Evolutionary conservation across 352 stramenopile species (phyloP), one percentile per base, ranked within the genome.

Genomic region (Globisporangium cederbergense): DNA sequence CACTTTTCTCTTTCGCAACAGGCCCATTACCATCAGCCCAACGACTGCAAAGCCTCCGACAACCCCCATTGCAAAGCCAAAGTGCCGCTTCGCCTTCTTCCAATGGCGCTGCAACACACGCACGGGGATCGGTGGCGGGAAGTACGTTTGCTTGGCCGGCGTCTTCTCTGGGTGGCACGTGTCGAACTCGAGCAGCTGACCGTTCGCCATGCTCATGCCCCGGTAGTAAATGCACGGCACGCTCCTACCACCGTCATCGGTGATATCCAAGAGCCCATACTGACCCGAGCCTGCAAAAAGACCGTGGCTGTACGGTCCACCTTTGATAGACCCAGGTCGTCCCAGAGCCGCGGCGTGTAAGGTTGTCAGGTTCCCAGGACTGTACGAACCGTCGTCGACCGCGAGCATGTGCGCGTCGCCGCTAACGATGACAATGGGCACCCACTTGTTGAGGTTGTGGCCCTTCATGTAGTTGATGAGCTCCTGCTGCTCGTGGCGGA

Each of bases 351-450:
- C 88, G 11, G 89, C 82, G 32, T 97, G 89, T 30, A 97, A 81
- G 8, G 88, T 66, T 11, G 78, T 85, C 25, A 97, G 68, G 51
- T 93, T 89, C 2, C 87, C 89, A 0, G 84, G 81, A 34, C 74
- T 90, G 70, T 95, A 60, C 11, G 63, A 68, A 8, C 89, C 89
- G 46, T 96, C 86, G 40, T 97, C 89, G 16, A 95, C 76, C 10
- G 88, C 89, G 11, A 97, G 71, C 89, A 97, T 97, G 64, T 97
- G 89, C 38, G 89, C 89, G 58, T 97, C 89, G 20, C 89, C 89
- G 54, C 82, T 91, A 14, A 95, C 70, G 54, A 96, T 89, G 13
- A 97, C 74, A 49, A 97, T 79, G 2, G 79, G 81, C 28, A 90
- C 83, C 71, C 72, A 86, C 40, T 76, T 78, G 65, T 89, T 89